Evolutionary conservation across 148 eudicot genomes (phyloP), one percentile per base, ranked within the genome.

Genomic region (Pouteria glomerata): DNA sequence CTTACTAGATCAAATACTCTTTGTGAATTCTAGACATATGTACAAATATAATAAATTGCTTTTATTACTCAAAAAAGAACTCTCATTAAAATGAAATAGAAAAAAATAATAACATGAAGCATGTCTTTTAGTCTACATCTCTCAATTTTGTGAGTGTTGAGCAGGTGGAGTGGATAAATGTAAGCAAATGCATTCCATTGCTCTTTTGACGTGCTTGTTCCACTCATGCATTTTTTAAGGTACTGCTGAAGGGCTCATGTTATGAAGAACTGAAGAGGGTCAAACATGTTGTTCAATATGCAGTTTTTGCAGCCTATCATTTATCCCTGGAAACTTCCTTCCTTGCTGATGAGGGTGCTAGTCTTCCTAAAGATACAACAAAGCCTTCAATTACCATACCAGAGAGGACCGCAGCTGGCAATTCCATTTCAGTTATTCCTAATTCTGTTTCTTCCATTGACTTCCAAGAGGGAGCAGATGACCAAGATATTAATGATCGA

Each of bases 261-360:
- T 81, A 85, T 48, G 89, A 88, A 73, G 97, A 92, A 78, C 85
- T 96, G 75, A 88, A 88, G 80, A 96, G 83, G 84, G 74, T 96
- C 78, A 96, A 96, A 75, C 85, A 87, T 68, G 97, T 90, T 62
- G 81, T 90, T 61, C 96, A 92, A 35, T 90, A 82, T 76, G 92
- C 99, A 34, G 85, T 96, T 27, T 96, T 96, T 77, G 99, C 97
- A 73, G 99, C 99, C 10, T 87, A 96, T 77, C 99, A 96, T 87
- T 74, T 96, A 63, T 92, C 91, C 31, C 79, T 96, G 64, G 97
- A 96, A 68, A 96, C 96, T 69, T 95, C 96, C 21, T 96, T 92
- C 77, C 89, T 92, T 61, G 94, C 96, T 59, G 99, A 96, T 60
- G 99, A 95, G 84, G 99, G 99, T 75, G 99, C 99, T 69, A 89